These are phyloP conservation scores for Nidularia sp. DNA, from an alignment of 768 basidiomycete genomes.

Conservation along the genomic window DNA sequence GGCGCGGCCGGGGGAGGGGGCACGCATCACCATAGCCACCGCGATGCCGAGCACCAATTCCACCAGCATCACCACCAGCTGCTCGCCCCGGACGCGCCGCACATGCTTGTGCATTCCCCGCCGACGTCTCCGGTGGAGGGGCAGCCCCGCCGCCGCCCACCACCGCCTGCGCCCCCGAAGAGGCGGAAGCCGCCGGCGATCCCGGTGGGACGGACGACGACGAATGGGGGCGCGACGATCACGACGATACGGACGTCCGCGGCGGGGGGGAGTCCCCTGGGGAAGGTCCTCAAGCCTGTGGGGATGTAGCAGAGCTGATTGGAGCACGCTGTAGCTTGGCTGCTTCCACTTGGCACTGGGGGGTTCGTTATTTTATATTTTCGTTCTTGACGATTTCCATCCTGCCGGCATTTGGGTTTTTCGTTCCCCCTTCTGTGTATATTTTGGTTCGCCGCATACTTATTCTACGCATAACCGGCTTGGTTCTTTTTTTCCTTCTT, in stretches of 20 bases:
- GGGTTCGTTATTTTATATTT: too few relatives aligned
- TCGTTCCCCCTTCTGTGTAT: too few relatives aligned
- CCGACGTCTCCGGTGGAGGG: conserved; percentile 10
- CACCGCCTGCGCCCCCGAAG: conserved; percentile 67
- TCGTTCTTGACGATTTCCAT: too few relatives aligned
- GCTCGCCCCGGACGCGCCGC: conserved; percentile 1
- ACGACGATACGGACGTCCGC: conserved; percentile 52
- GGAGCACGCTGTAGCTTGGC: too few relatives aligned
- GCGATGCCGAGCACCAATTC: conserved; percentile 7
- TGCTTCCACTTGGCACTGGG: too few relatives aligned
- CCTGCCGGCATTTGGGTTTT: too few relatives aligned
- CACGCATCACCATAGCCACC: not conserved
- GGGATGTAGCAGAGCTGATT: not conserved
- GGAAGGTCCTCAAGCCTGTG: not conserved
- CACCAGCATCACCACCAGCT: conserved; percentile 7
- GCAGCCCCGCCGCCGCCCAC: conserved; percentile 20
- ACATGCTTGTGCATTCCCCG: not conserved
- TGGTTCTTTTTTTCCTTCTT: too few relatives aligned
- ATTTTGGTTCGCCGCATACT: too few relatives aligned
- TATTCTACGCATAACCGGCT: too few relatives aligned
- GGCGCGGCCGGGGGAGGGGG: too few relatives aligned
- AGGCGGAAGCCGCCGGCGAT: conserved; percentile 71
- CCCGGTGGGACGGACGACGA: conserved; percentile 39
- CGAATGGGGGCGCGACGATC: conserved; percentile 51
- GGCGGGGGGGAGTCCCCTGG: too few relatives aligned